Percentiles rank a stretch among this genome's conserved stretches.
phyloP scores from a whole-genome alignment of 1,284 basidiomycete species.

The Tremellales sp. region DNA sequence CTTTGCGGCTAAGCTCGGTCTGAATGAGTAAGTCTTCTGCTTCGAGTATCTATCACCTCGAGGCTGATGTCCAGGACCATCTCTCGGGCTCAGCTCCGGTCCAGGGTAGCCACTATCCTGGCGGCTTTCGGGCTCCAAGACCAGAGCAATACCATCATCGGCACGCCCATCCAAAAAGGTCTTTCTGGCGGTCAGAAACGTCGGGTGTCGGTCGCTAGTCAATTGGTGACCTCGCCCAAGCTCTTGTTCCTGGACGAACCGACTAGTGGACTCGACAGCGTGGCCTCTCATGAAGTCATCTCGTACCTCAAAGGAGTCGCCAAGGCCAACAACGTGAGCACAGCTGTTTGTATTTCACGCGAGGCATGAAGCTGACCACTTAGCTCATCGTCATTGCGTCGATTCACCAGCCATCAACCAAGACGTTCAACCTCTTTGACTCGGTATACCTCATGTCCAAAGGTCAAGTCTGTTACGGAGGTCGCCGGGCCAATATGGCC shows the following conservation, averaged over 20 bases:
- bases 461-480: slow-evolving; percentile 75
- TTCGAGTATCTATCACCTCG: too few relatives aligned
- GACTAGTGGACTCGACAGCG: slow-evolving; percentile 73
- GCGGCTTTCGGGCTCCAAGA: slow-evolving; percentile 15
- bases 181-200: slow-evolving; percentile 94
- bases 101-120: slow-evolving; percentile 15
- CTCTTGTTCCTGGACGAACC: slow-evolving; percentile 93
- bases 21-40: slow-evolving; percentile 1
- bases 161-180: slow-evolving; percentile 48
- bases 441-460: slow-evolving; percentile 77
- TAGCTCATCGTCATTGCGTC: slow-evolving; percentile 63
- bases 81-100: background rate
- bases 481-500: slow-evolving; percentile 39
- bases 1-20: slow-evolving; percentile 6
- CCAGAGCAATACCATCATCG: slow-evolving; percentile 36
- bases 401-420: slow-evolving; percentile 92
- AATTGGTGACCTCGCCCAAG: slow-evolving; percentile 88
- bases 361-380: background rate
- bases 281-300: slow-evolving; percentile 87
- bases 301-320: slow-evolving; percentile 80
- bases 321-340: slow-evolving; percentile 62
- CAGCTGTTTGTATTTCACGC: background rate
- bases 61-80: background rate
- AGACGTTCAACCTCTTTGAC: slow-evolving; percentile 90
- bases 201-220: slow-evolving; percentile 89